A percentile compares a stretch with the other conserved stretches of the same genome.
Evolutionary conservation across 225 moss, liverwort and hornwort species (phyloP).

Genomic region (Pseudisothecium myosuroides): DNA sequence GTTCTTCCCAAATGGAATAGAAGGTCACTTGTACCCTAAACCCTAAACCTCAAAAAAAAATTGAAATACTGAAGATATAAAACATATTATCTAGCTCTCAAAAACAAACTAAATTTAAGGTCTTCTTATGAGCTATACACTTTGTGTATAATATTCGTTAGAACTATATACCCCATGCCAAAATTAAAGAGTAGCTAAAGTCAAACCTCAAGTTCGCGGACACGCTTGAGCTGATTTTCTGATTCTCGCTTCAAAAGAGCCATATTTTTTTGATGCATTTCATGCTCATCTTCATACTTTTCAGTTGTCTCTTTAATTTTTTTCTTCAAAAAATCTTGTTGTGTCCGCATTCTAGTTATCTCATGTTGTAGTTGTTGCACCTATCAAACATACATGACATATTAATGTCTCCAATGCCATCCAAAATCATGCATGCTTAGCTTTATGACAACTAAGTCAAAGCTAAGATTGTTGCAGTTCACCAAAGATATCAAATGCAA

Average conservation of each 20-base stretch:
- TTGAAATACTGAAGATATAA: background rate
- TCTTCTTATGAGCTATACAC: background rate
- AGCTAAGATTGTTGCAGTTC: background rate
- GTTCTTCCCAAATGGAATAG: background rate
- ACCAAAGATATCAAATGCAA: background rate
- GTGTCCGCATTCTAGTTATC: conserved; percentile 61
- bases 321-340: conserved; percentile 63
- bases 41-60: background rate
- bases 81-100: background rate
- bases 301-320: conserved; percentile 72
- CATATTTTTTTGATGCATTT: conserved; percentile 61
- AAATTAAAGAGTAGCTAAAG: background rate
- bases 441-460: background rate
- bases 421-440: background rate
- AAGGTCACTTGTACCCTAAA: background rate
- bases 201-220: conserved; percentile 43
- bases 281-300: conserved; percentile 69
- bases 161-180: background rate
- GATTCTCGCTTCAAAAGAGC: conserved; percentile 43
- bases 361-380: conserved; percentile 68
- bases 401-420: background rate
- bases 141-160: background rate
- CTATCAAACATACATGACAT: background rate
- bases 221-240: conserved; percentile 51
- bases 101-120: background rate